Percentiles rank a stretch among this genome's conserved stretches.
phyloP scores from a whole-genome alignment of 2,329 filamentous ascomycete species.

The Neopestalotiopsis sp. region DNA sequence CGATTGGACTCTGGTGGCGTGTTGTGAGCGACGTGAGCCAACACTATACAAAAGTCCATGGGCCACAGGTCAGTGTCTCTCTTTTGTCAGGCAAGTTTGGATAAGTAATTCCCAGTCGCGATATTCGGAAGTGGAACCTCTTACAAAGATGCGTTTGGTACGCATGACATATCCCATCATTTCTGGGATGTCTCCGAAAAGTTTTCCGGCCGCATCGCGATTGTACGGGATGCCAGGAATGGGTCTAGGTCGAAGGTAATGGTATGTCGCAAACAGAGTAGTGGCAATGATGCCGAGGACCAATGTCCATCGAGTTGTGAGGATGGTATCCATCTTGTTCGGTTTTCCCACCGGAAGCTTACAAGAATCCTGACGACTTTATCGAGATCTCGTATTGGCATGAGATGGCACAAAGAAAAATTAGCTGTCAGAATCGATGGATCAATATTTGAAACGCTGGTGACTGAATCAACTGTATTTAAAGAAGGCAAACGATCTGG shows the following conservation, averaged over 20 bases:
- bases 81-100: not conserved
- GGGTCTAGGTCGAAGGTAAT: conserved; percentile 43
- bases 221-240: conserved; percentile 53
- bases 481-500: too few species aligned
- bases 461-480: too few species aligned
- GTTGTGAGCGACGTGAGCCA: conserved; percentile 36
- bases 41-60: conserved; percentile 24
- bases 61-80: not conserved
- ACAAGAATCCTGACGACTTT: too few species aligned
- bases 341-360: not conserved
- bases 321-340: conserved; percentile 13
- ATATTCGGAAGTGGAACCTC: not conserved
- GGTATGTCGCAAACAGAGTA: conserved; percentile 23
- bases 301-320: conserved; percentile 2
- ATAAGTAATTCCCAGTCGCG: not conserved
- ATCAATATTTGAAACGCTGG: too few species aligned
- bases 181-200: conserved; percentile 50
- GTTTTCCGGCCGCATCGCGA: conserved; percentile 33
- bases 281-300: conserved; percentile 3
- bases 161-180: conserved; percentile 40
- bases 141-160: conserved; percentile 38
- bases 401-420: too few species aligned
- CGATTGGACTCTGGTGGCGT: conserved; percentile 44
- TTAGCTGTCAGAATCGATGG: too few species aligned
- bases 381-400: too few species aligned